Evolutionary conservation across 2,329 filamentous ascomycete species (phyloP).

Genomic region (Pseudogymnoascus sp.): DNA sequence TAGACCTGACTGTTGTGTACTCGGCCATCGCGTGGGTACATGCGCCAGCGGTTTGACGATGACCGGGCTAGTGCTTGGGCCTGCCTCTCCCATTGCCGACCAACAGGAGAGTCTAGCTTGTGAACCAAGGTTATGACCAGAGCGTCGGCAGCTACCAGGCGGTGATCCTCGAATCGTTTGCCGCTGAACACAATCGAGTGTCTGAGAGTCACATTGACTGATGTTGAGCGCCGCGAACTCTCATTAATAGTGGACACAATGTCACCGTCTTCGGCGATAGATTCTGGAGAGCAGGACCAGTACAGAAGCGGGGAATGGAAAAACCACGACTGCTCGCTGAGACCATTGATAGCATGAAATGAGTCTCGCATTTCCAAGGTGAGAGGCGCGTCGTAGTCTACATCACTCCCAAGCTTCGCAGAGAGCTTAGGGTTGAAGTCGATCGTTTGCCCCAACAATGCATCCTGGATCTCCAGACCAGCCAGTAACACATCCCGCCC

Average conservation of each 20-base stretch:
- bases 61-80: constrained; percentile 41
- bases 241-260: constrained; percentile 63
- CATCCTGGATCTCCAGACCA: constrained; percentile 62
- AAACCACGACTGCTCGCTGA: constrained; percentile 60
- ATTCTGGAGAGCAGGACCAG: constrained; percentile 59
- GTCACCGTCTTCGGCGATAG: constrained; percentile 51
- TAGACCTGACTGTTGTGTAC: constrained; percentile 54
- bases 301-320: constrained; percentile 78
- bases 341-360: constrained; percentile 50
- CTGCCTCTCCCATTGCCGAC: constrained; percentile 55
- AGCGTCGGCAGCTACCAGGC: constrained; percentile 64
- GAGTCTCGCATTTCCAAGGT: constrained; percentile 38
- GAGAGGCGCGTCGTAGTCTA: constrained; percentile 20
- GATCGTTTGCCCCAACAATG: constrained; percentile 53
- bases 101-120: constrained; percentile 54
- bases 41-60: constrained; percentile 46
- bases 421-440: constrained; percentile 43
- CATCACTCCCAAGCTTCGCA: constrained; percentile 10
- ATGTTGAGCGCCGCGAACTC: constrained; percentile 51
- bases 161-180: constrained; percentile 63
- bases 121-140: constrained; percentile 72
- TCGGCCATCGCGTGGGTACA: constrained; percentile 53
- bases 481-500: constrained; percentile 55
- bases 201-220: constrained; percentile 64
- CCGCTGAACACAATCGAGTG: constrained; percentile 76